These are phyloP conservation scores for Calonectria montana DNA, from an alignment of 2,329 filamentous ascomycete species.

Conservation along the genomic window DNA sequence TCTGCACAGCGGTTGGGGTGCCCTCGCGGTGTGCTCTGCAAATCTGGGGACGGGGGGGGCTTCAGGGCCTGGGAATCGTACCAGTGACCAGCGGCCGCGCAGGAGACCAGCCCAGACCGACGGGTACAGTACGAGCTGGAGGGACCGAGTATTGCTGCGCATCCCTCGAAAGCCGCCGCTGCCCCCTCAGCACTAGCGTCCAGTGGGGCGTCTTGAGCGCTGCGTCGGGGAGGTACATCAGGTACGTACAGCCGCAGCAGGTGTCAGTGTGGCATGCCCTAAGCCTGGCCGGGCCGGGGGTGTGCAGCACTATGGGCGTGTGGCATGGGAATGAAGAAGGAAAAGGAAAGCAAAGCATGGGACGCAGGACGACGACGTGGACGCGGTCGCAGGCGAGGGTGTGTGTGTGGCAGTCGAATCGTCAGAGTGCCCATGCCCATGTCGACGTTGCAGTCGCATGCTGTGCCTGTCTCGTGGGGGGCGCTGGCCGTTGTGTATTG, in stretches of 20 bases:
- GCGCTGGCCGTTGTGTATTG: background rate
- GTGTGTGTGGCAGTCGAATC: background rate
- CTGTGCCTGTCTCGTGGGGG: conserved; percentile 8
- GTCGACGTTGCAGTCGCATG: conserved; percentile 9
- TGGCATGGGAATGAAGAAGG: background rate
- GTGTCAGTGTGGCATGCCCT: conserved; percentile 27
- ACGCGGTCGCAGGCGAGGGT: background rate
- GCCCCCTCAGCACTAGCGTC: conserved; percentile 13
- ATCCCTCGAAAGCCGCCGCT: conserved; percentile 10
- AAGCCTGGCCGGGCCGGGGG: conserved; percentile 28
- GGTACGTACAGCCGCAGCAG: conserved; percentile 44
- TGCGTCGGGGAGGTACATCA: conserved; percentile 35
- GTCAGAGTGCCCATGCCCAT: conserved; percentile 2
- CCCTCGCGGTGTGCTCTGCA: conserved; percentile 1
- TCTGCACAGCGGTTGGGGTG: conserved; percentile 10
- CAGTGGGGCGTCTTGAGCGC: conserved; percentile 20
- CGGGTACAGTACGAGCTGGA: background rate
- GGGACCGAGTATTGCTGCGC: conserved; percentile 14
- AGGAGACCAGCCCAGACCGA: conserved; percentile 5
- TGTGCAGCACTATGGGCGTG: background rate
- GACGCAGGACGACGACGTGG: background rate
- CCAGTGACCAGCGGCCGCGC: background rate
- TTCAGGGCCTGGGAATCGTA: background rate
- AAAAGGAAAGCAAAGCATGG: background rate
- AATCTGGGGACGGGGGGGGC: conserved; percentile 2